Evolutionary conservation across 805 yeast species (phyloP), one percentile per base, ranked within the genome.

Genomic region (Metschnikowia rubicola): DNA sequence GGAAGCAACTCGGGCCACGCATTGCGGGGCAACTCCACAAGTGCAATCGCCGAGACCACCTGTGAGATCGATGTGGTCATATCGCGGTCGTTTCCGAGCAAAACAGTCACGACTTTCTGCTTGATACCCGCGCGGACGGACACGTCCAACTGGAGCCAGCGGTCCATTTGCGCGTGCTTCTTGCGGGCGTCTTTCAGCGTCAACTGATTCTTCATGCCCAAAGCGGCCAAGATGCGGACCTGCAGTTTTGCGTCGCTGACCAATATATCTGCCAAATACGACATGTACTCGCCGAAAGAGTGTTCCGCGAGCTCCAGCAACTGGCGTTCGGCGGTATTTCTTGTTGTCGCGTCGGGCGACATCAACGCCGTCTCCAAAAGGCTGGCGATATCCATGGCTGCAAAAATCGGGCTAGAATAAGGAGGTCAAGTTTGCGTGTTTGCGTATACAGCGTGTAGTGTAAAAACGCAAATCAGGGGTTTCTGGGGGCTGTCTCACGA

Each of bases 21-120:
- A 54, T 77, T 77, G 52, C 85, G 73, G 39, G 97, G 97, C 54
- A 94, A 75, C 65, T 94, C 99, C 47, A 92, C 88, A 53, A 85
- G 92, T n/a, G 97, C 99, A 58, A 94, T 88, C 10, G 97, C 96
- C 31, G 98, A 96, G 43, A 94, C 92, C 55, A 92, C 75, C 72
- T 92, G 97, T 21, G 99, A 96, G 26, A 92, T 85, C 29, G 96
- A 78, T 48, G 83, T 81, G 30, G 96, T 94, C 46, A 92, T 96
- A 60, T 88, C 79, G 54, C 80, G 86, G 58, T 82, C 80, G n/a
- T 71, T 63, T 13, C 87, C 75, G 46, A 84, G 64, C 46, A 94
- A 78, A 3, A 91, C 80, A 37, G 70, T 68, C 41, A 92, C 65
- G 5, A 71, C 59, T 30, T 77, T 73, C 38, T 76, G 73, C 70